These are phyloP conservation scores for Nigrospora osmanthi DNA, from an alignment of 2,329 filamentous ascomycete species.

Conservation along the genomic window DNA sequence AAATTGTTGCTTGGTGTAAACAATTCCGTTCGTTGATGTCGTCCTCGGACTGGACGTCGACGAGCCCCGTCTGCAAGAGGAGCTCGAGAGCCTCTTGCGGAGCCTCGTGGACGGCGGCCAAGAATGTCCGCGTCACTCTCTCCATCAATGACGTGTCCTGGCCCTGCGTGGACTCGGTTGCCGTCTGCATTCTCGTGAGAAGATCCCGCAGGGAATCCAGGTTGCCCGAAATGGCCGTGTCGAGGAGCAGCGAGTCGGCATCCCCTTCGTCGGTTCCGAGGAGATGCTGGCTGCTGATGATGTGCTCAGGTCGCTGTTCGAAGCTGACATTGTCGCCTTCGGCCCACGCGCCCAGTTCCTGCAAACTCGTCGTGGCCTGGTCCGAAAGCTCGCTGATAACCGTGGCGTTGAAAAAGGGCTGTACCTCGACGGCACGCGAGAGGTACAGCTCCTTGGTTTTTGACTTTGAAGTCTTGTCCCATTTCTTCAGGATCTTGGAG, in stretches of 20 bases:
- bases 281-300: slow-evolving; percentile 58
- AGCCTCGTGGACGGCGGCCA: slow-evolving; percentile 82
- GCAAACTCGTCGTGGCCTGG: slow-evolving; percentile 89
- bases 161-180: slow-evolving; percentile 36
- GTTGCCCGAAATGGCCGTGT: slow-evolving; percentile 80
- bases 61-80: slow-evolving; percentile 71
- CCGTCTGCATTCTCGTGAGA: slow-evolving; percentile 60
- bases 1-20: slow-evolving; percentile 93
- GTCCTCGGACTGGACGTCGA: slow-evolving; percentile 89
- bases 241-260: slow-evolving; percentile 78
- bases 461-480: slow-evolving; percentile 99
- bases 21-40: slow-evolving; percentile 98
- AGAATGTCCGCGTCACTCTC: slow-evolving; percentile 80
- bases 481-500: slow-evolving; percentile 98
- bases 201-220: slow-evolving; percentile 71
- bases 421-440: slow-evolving; percentile 90
- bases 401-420: slow-evolving; percentile 95
- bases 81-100: slow-evolving; percentile 67
- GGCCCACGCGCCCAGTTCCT: slow-evolving; percentile 93
- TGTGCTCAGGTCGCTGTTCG: slow-evolving; percentile 52
- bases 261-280: slow-evolving; percentile 80
- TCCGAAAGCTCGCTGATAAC: slow-evolving; percentile 96
- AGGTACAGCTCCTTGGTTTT: slow-evolving; percentile 97
- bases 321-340: slow-evolving; percentile 92
- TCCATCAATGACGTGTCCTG: slow-evolving; percentile 54